Evolutionary conservation across 2,329 filamentous ascomycete genomes (phyloP).

Genomic region (Botrytis pseudocinerea): DNA sequence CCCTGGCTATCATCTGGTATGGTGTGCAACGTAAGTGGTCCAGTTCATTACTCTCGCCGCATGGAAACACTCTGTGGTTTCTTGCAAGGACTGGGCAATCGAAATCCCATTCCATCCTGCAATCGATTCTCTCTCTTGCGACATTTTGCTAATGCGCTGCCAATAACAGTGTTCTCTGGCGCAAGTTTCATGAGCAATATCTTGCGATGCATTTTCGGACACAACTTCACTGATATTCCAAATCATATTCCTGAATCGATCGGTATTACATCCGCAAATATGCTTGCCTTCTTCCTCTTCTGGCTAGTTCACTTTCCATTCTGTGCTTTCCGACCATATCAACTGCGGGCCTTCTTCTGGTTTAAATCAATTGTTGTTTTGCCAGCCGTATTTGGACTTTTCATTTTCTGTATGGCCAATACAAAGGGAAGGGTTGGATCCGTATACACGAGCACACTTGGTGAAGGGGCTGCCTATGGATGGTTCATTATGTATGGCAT

Average conservation of each 20-base stretch:
- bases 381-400: slow-evolving; percentile 43
- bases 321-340: slow-evolving; percentile 47
- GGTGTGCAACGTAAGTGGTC: slow-evolving; percentile 63
- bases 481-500: slow-evolving; percentile 46
- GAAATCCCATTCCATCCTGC: not conserved
- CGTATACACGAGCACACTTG: slow-evolving; percentile 32
- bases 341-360: slow-evolving; percentile 48
- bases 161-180: slow-evolving; percentile 45
- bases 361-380: slow-evolving; percentile 38
- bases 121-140: not conserved
- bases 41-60: not conserved
- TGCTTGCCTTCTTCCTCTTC: slow-evolving; percentile 55
- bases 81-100: not conserved
- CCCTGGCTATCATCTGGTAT: slow-evolving; percentile 57
- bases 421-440: slow-evolving; percentile 41
- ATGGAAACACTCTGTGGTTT: not conserved
- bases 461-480: slow-evolving; percentile 28
- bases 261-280: slow-evolving; percentile 44
- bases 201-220: slow-evolving; percentile 47
- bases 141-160: not conserved
- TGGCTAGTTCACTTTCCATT: slow-evolving; percentile 55
- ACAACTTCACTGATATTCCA: slow-evolving; percentile 40
- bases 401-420: slow-evolving; percentile 46
- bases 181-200: slow-evolving; percentile 51
- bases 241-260: slow-evolving; percentile 43